Conservation (phyloP, 1,284 basidiomycete genomes). For the Cryptococcus sp. region DNA sequence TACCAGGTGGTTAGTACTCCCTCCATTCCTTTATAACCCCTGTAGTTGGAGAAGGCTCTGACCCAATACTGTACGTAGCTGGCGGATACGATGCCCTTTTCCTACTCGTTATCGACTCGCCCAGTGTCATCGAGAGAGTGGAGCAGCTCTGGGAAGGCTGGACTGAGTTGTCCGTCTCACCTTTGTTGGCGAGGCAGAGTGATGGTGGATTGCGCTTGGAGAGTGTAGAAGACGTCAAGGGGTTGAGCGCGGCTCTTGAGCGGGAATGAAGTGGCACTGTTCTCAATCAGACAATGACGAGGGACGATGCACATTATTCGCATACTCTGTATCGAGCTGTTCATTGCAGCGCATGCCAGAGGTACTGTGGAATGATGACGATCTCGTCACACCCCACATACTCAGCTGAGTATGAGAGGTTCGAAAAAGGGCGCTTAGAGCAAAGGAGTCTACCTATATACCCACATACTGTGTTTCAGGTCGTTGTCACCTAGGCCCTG, state of each 20-base stretch:
- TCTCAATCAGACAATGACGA: no score
- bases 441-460: no score
- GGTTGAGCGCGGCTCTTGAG: slow-evolving; percentile 57
- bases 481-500: no score
- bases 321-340: no score
- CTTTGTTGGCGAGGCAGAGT: slow-evolving; percentile 75
- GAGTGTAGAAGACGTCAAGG: slow-evolving; percentile 62
- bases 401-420: no score
- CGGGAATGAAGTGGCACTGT: no score
- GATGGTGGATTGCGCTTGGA: slow-evolving; percentile 72
- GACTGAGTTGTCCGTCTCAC: slow-evolving; percentile 72
- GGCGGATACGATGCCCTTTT: slow-evolving; percentile 98
- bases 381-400: no score
- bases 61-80: slow-evolving; percentile 58
- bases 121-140: slow-evolving; percentile 55
- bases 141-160: slow-evolving; percentile 76
- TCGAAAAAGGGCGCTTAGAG: no score
- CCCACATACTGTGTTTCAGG: no score
- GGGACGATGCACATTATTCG: no score
- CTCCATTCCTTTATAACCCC: background rate
- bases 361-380: no score
- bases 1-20: slow-evolving; percentile 74
- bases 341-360: no score
- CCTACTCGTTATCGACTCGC: slow-evolving; percentile 72
- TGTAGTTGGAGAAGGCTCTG: background rate